phyloP scores from a whole-genome alignment of 106 monocot genomes.

The Dioscorea alata region DNA sequence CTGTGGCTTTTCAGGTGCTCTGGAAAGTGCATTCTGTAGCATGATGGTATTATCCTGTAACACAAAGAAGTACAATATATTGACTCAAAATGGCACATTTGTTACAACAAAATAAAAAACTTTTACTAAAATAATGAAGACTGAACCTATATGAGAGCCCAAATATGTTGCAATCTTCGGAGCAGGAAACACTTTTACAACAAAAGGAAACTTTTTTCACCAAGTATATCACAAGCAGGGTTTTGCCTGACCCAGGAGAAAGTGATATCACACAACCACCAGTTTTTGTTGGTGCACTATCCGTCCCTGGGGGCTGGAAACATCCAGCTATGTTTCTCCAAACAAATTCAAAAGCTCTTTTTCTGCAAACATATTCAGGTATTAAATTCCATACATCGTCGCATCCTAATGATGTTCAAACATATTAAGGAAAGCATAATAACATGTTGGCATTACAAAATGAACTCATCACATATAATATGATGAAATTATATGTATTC shows the following conservation, averaged over 20 bases:
- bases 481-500: too few species aligned
- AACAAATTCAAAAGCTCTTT: slow-evolving; percentile 65
- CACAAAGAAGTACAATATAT: slow-evolving; percentile 94
- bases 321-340: slow-evolving; percentile 66
- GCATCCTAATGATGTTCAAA: slow-evolving; percentile 19
- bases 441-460: too few species aligned
- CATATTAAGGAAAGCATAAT: slow-evolving; percentile 11
- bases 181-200: too few species aligned
- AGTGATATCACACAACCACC: slow-evolving; percentile 87
- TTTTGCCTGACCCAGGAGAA: slow-evolving; percentile 77
- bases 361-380: slow-evolving; percentile 40
- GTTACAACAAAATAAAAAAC: too few species aligned
- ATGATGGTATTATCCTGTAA: slow-evolving; percentile 93
- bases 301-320: slow-evolving; percentile 33
- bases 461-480: too few species aligned
- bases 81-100: slow-evolving; percentile 3
- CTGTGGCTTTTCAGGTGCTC: slow-evolving; percentile 98
- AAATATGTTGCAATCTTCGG: slow-evolving; percentile 51
- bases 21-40: slow-evolving; percentile 98
- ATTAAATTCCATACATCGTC: slow-evolving; percentile 47
- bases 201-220: too few species aligned
- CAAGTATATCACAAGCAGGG: slow-evolving; percentile 58
- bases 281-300: slow-evolving; percentile 13
- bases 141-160: too few species aligned
- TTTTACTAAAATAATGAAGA: too few species aligned